Base-by-base conservation (phyloP, 1,284 basidiomycete species). In the Ustilago tritici region DNA sequence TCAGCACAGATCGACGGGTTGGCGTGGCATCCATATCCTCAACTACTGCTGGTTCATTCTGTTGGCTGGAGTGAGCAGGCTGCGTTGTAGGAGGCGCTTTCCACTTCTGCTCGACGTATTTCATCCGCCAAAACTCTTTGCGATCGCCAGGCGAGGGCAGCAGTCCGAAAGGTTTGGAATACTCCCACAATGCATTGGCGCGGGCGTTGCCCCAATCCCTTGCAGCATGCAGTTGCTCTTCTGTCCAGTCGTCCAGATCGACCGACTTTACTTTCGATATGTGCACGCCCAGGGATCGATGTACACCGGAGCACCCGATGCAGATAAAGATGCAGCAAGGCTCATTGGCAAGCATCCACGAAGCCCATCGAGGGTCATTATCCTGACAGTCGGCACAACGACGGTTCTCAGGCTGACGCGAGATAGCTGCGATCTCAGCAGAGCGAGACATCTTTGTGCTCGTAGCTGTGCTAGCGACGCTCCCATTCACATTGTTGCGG, bases 201-300 rank as follows among this genome's bases (percentile, higher is more conserved):
- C 63, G 56, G 17, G 43, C 57, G 53, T 83, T 83, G 53, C 77
- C 79, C 82, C 82, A 83, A 11, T 59, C 52, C 32, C 75, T 31
- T 5, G 81, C 82, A 15, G 75, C 53, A 28, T 82, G 66, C 49
- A 83, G 28, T 61, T 83, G 82, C 55, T 82, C 75, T 28, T 80
- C 76, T 1, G 72, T 83, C 84, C 63, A 75, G 77, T 87, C 87
- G 73, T 89, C 88, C 40, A 89, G 82, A 76, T 89, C 88, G n/a
- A 89, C 85, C 4, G 85, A 87, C 38, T 88, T 85, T 32, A 89
- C 88, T 70, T 88, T 88, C 41, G 87, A 88, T 40, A 89, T 87
- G 75, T 89, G 89, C 32, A 88, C 89, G 9, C 89, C 89, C 9
- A 89, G 82, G 6, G 86, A 83, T 6, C 89, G 87, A 75, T 89